Base-by-base conservation (phyloP, 2,329 filamentous ascomycete species). In the Monosporascus sp. region DNA sequence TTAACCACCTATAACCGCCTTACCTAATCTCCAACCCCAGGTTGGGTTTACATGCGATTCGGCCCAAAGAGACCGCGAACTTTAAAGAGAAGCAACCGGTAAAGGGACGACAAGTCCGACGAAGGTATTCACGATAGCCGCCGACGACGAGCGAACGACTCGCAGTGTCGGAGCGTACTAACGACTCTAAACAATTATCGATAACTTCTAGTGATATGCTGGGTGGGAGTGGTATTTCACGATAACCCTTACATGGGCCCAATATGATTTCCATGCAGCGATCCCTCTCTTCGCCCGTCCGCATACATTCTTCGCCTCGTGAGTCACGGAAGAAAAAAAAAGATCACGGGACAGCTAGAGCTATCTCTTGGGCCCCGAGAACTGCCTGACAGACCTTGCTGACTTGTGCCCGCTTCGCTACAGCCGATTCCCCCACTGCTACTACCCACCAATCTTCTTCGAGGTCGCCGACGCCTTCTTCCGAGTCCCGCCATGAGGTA, bases 261-360 rank as follows among this genome's bases (percentile, higher is more conserved):
- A 79, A 69, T 71, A 83, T 83, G 78, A 79, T 81, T 68, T 79
- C 80, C 71, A 82, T 83, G 80, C 79, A 84, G 72, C 79, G 79
- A 64, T 83, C 81, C 59, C 74, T 80, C 58, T 85, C 84, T 61
- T 85, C 83, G 69, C 80, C 82, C 63, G 81, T 82, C 71, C 78
- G 78, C 72, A 75, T 78, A 61, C 76, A 78, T 65, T 74, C 79
- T 61, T 79, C 80, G 70, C 74, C 78, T 65, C 77, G 83, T 86
- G 84, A 69, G 84, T 86, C 60, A 58, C 55, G 53, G 53, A 55
- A 48, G 57, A 49, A 47, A 48, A 27, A 31, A 24, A 27, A 48
- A 56, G 49, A 51, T 48, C 43, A 40, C 27, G 31, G 26, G 49
- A 37, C 36, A 45, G 36, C 34, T 55, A 27, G 55, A 57, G 48